Percentiles rank a stretch among this genome's conserved stretches.
Conservation (phyloP, 768 basidiomycete genomes). For the Nevesoporus exiguus region DNA sequence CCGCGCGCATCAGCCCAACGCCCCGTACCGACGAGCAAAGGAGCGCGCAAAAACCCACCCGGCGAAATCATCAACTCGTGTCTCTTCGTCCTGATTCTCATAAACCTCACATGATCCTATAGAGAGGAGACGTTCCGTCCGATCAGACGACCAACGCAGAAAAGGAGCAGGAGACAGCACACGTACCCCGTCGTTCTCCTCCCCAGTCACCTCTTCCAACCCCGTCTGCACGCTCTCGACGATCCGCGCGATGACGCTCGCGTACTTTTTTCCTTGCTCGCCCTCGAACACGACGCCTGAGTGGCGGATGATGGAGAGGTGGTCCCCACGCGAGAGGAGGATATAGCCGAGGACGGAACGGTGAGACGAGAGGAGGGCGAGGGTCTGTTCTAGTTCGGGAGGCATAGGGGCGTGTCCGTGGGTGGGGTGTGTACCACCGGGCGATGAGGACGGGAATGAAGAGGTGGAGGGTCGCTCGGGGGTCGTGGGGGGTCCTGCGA, state of each 20-base stretch:
- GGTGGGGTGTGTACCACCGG: conserved; percentile 13
- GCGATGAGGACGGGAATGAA: conserved; percentile 6
- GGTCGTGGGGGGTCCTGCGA: background rate
- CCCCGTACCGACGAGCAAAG: no score
- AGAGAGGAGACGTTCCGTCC: no score
- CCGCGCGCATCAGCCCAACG: conserved; percentile 30
- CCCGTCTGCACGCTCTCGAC: conserved; percentile 78
- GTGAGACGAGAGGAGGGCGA: conserved; percentile 72
- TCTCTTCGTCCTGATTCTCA: conserved; percentile 86
- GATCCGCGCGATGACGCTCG: conserved; percentile 66
- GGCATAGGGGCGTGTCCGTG: conserved; percentile 39
- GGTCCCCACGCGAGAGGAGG: conserved; percentile 69
- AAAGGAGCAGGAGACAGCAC: background rate
- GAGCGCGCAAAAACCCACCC: conserved; percentile 44
- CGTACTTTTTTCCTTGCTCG: conserved; percentile 76
- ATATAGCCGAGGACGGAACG: conserved; percentile 86
- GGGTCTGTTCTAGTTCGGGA: conserved; percentile 81
- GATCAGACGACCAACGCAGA: background rate
- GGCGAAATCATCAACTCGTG: conserved; percentile 96
- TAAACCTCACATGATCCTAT: conserved; percentile 83
- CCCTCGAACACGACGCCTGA: conserved; percentile 85
- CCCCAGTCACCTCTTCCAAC: conserved; percentile 70
- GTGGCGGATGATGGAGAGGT: conserved; percentile 77
- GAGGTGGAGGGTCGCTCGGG: conserved; percentile 6
- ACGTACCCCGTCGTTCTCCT: conserved; percentile 56